phyloP scores from a whole-genome alignment of 257 asterid species.

The Scutellaria baicalensis region DNA sequence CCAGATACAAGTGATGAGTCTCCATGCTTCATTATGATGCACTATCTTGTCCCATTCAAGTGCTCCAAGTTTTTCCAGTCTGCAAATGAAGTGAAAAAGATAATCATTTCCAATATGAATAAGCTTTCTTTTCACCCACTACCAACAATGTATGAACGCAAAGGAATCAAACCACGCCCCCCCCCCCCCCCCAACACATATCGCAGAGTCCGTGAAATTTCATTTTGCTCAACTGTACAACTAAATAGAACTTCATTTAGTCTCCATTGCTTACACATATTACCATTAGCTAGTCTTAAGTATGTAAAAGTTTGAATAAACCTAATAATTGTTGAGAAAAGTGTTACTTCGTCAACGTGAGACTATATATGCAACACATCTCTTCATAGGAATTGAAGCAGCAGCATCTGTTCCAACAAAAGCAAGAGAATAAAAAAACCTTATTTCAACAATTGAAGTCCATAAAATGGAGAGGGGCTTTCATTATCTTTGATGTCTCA shows the following conservation, averaged over 20 bases:
- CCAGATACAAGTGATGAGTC: conserved; percentile 86
- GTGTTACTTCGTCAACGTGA: too few species aligned
- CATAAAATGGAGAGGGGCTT: too few species aligned
- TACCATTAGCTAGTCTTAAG: neutral
- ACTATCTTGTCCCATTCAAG: conserved; percentile 71
- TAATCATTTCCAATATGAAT: neutral
- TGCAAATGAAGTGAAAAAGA: conserved; percentile 18
- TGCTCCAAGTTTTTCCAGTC: conserved; percentile 76
- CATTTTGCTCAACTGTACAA: too few species aligned
- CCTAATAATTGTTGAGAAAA: too few species aligned
- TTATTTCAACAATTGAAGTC: too few species aligned
- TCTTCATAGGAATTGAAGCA: too few species aligned
- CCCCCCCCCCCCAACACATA: neutral
- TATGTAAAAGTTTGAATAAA: too few species aligned
- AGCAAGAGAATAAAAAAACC: too few species aligned
- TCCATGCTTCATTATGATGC: conserved; percentile 65
- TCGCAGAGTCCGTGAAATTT: neutral
- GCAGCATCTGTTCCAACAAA: too few species aligned
- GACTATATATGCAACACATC: too few species aligned
- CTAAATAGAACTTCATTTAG: neutral
- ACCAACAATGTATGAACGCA: neutral
- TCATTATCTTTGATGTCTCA: too few species aligned
- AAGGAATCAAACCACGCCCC: neutral
- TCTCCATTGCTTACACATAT: neutral
- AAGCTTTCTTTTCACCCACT: neutral